Base-by-base conservation (phyloP, 176 grass and related monocot genomes). In the Rhipidocladum racemiflorum region DNA sequence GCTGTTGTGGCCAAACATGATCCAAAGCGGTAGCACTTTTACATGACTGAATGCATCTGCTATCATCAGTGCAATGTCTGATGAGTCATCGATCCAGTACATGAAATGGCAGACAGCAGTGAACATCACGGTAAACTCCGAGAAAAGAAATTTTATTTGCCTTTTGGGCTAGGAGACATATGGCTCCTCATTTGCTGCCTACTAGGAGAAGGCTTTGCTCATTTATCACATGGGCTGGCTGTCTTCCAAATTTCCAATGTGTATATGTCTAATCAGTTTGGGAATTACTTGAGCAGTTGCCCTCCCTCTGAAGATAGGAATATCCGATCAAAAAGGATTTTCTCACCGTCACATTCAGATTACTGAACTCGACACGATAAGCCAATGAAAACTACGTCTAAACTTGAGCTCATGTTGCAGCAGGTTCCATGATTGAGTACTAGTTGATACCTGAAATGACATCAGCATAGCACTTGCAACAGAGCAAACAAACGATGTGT, bases 1-100 rank as follows among this genome's bases (percentile, higher is more conserved):
- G 87, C 70, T 81, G 63, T 28, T 85, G 76, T 80, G 82, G 43
- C 62, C 76, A 54, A 80, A 70, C 70, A 81, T 85, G 82, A 57
- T 71, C 35, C 36, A 63, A 44, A 36, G 63, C 17, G 5, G 28
- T 3, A 51, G 43, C 54, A 32, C 32, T 76, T 89, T 84, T 34
- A 30, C 56, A 75, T 70, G 69, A 70, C 76, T 51, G 50, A 11
- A 53, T 48, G 72, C 70, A 76, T 80, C 70, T 81, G 20, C 54
- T 55, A n/a, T 43, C 61, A 70, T 53, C 53, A 16, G 63, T 80
- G 76, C 62, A 67, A 38, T 75, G 69, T 50, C 71, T 85, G 82
- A 70, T 70, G 87, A 76, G 76, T 81, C 83, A 85, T 9, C 35
- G 69, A 69, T 81, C 70, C 63, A 71, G 77, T 51, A 81, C 15